Evolutionary conservation across 352 stramenopile genomes (phyloP).

Genomic region (Globisporangium nodosum): DNA sequence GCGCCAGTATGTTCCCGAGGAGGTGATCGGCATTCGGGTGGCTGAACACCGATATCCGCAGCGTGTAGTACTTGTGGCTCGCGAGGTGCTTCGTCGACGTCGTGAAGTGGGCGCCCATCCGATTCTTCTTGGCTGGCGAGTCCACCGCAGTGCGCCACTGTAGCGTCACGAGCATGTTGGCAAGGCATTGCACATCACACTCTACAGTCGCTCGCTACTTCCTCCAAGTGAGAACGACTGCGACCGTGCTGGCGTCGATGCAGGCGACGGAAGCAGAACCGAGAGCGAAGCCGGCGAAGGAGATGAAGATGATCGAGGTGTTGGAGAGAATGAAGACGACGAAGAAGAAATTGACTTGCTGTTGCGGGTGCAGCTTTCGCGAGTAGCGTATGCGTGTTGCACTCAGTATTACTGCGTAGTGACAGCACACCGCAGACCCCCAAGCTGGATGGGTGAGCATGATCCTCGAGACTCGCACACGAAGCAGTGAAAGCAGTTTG

Average conservation of each 20-base stretch:
- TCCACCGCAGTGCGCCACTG: constrained; percentile 49
- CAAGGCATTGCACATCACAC: not conserved
- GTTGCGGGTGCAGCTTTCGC: not conserved
- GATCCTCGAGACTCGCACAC: not conserved
- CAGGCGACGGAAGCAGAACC: not conserved
- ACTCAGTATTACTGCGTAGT: too few species aligned
- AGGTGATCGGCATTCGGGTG: constrained; percentile 53
- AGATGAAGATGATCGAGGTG: not conserved
- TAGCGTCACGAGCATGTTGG: constrained; percentile 52
- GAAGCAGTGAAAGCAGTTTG: not conserved
- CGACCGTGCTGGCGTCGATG: not conserved
- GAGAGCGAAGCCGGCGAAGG: not conserved
- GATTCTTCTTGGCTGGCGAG: constrained; percentile 30
- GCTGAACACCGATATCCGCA: constrained; percentile 71
- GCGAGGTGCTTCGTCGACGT: constrained; percentile 62
- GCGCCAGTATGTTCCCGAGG: constrained; percentile 63
- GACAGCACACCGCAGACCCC: too few species aligned
- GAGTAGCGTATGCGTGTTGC: too few species aligned
- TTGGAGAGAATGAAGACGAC: too few species aligned
- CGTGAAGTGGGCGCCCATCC: constrained; percentile 74
- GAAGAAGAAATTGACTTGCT: too few species aligned
- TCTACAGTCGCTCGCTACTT: too few species aligned
- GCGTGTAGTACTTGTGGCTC: constrained; percentile 64
- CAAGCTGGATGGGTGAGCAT: not conserved
- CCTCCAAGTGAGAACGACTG: not conserved